Base-by-base conservation (phyloP, 371 early-diverging fungal species). In the Funneliformis caledonium region DNA sequence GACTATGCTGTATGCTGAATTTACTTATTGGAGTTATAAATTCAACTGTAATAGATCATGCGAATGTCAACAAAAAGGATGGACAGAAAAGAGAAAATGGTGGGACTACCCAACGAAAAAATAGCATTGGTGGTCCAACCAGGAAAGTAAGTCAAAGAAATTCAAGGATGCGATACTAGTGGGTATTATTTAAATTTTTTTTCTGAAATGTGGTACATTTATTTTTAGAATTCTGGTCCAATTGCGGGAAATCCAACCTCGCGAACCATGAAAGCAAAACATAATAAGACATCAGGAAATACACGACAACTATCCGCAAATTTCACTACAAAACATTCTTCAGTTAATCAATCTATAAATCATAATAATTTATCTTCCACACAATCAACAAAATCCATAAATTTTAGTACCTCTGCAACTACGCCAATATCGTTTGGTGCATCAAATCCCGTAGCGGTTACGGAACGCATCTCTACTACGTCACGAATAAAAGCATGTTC, bases 161-260 rank as follows among this genome's bases (percentile, higher is more conserved):
- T 31, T 31, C 6, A 19, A 67, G 43, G 31, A 8, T 14, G n/a
- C 16, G 6, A 67, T 31, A 67, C 19, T 19, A 22, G 31, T 42
- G 31, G 42, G 26, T 31, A 43, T 19, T 31, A 67, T 31, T 67
- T 67, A 5, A 43, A 26, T 26, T 67, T 14, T 33, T 67, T 14
- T 14, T 26, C 14, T 26, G 26, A 26, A 65, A 67, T 67, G 67
- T 4, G 43, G 16, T 22, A 11, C 9, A 33, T 33, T 31, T 33
- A 74, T 74, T 33, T 37, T 33, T 33, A 74, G 74, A 74, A 74
- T 74, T 31, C 22, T 60, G 74, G 59, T 7, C 60, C 74, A 16
- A 16, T 43, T 19, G n/a, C 60, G 31, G 26, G 22, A 33, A 52
- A 14, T 6, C 31, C 74, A 52, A 52, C 11, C 16, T 12, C 42